These are phyloP conservation scores for Leishmania aethiopica DNA, from an alignment of 208 protist genomes.

Conservation along the genomic window DNA sequence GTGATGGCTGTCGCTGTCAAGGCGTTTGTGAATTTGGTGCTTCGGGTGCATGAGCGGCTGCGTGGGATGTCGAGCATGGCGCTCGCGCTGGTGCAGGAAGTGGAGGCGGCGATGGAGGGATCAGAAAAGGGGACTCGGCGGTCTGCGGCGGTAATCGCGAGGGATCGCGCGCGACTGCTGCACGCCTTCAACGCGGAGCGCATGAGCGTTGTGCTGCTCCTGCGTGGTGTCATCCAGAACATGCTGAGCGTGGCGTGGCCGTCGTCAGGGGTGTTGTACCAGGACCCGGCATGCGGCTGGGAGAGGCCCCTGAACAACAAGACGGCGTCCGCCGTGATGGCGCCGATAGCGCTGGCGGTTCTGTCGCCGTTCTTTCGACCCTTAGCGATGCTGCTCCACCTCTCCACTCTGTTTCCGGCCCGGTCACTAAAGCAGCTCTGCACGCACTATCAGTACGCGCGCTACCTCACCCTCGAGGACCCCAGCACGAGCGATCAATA, in stretches of 20 bases:
- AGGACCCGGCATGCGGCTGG: conserved; percentile 25
- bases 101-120: conserved; percentile 4
- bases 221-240: conserved; percentile 50
- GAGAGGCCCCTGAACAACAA: conserved; percentile 24
- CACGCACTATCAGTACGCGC: conserved; percentile 55
- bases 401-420: conserved; percentile 68
- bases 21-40: conserved; percentile 53
- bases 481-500: conserved; percentile 45
- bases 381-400: conserved; percentile 60
- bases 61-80: conserved; percentile 49
- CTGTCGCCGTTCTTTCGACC: conserved; percentile 66
- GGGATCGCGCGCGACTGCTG: conserved; percentile 34
- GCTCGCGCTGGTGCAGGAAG: conserved; percentile 29
- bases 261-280: conserved; percentile 76
- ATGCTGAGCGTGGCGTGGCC: conserved; percentile 82
- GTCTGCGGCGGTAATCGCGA: conserved; percentile 6
- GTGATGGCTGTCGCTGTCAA: conserved; percentile 54
- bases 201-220: conserved; percentile 52
- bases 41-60: conserved; percentile 67
- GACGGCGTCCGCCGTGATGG: conserved; percentile 32
- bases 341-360: conserved; percentile 40
- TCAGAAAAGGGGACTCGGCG: not conserved
- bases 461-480: conserved; percentile 50
- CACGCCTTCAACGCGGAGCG: conserved; percentile 61
- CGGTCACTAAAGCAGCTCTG: conserved; percentile 51